phyloP scores from a whole-genome alignment of 257 asterid species.

The Sherardia arvensis region DNA sequence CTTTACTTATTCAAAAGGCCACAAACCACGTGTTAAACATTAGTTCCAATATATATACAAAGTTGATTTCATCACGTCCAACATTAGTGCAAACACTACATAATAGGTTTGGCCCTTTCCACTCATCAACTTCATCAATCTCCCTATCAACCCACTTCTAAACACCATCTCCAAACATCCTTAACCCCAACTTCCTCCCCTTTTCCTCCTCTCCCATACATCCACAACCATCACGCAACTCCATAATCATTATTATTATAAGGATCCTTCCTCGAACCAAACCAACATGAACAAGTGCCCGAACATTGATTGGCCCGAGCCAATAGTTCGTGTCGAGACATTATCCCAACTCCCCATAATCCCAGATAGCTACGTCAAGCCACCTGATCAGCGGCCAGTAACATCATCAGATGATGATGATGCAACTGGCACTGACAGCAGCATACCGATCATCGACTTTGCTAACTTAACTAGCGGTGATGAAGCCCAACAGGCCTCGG shows the following conservation, averaged over 20 bases:
- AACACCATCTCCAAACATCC: background rate
- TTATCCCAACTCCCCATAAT: slow-evolving; percentile 32
- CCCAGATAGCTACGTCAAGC: slow-evolving; percentile 52
- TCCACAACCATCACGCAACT: background rate
- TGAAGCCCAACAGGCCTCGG: background rate
- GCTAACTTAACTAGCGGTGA: slow-evolving; percentile 11
- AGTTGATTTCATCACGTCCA: too few relatives aligned
- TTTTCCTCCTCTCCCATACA: background rate
- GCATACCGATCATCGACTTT: slow-evolving; percentile 43
- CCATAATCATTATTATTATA: slow-evolving; percentile 1
- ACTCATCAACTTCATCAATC: background rate
- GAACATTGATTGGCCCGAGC: slow-evolving; percentile 70
- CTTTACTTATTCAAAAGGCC: too few relatives aligned
- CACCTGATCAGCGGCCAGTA: slow-evolving; percentile 30
- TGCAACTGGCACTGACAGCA: slow-evolving; percentile 16
- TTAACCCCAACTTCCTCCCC: background rate
- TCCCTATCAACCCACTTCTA: background rate
- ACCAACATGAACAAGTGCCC: slow-evolving; percentile 4
- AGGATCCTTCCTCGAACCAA: slow-evolving; percentile 8
- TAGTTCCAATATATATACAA: too few relatives aligned
- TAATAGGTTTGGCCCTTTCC: background rate
- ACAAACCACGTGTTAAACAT: too few relatives aligned
- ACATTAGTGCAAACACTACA: background rate
- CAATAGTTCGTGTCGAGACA: slow-evolving; percentile 68
- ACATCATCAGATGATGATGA: background rate